Evolutionary conservation across 2,329 filamentous ascomycete genomes (phyloP), one percentile per base, ranked within the genome.

Genomic region (Fusarium albidum): DNA sequence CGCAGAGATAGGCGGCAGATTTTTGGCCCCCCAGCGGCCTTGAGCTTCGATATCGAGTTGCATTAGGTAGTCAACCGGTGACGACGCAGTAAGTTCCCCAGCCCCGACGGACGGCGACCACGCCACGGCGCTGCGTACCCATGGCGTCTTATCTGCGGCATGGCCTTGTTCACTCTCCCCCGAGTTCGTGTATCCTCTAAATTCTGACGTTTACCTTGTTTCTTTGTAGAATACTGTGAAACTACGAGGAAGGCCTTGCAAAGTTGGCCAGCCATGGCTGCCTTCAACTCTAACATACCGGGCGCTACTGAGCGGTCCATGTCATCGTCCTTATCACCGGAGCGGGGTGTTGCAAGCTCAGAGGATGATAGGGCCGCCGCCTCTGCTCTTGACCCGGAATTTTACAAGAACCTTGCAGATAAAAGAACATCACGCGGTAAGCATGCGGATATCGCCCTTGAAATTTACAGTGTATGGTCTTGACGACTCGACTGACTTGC

Each of bases 391-490:
- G 85, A 83, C 56, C 73, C 87, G 48, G 78, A 77, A 14, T 87
- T 90, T 55, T 82, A 90, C 72, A 92, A 87, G 73, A 85, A 76
- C 63, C 78, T 88, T 56, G 82, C 77, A 44, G 89, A 91, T 50
- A 95, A 92, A 77, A 91, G 87, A 69, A 84, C 83, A 11, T 92
- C 89, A n/a, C 82, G 89, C 81, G 89, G 90, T 91, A 74, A 67
- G 59, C 27, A 56, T 35, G 34, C n/a, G 27, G 25, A 27, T 28
- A 17, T 35, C 29, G 27, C 28, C 18, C 32, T 40, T 18, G n/a
- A n/a, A 33, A 34, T n/a, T 27, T 8, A 37, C 38, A 44, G 9
- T 41, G 21, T 14, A 21, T 33, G 26, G 40, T 21, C 17, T 21
- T 10, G 14, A 6, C 7, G 9, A 33, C 57, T 67, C 7, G 9